Evolutionary conservation across 2,329 filamentous ascomycete species (phyloP), one percentile per base, ranked within the genome.

Genomic region (Escovopsis sp.): DNA sequence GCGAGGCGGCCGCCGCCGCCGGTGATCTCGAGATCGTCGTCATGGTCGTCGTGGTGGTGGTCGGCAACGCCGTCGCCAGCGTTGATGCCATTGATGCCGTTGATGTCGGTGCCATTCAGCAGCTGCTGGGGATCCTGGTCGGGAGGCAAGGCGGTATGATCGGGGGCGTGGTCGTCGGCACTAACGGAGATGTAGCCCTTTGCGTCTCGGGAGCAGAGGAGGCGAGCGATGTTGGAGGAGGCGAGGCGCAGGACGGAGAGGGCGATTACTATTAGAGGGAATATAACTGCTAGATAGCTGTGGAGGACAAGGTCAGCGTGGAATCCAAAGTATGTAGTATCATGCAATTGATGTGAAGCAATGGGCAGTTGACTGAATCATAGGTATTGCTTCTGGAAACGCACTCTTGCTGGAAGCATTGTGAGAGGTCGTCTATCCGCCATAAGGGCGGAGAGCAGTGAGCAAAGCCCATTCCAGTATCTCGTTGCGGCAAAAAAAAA

Each of bases 211-310:
- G 70, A 73, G 51, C 66, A 64, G 48, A 70, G 59, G 47, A 68
- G 66, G 44, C 71, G 72, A 46, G 68, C 66, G 49, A 77, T 59
- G 51, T 72, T 65, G 55, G 80, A 76, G 51, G 72, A 57, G 45
- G 72, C 51, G 44, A 94, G 72, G 51, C 78, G 69, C 41, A 83
- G 58, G 50, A 88, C 59, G 6, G 91, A 96, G 26, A 82, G 52
- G 48, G 64, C 72, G 60, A 87, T 75, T 45, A 82, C 69, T 47
- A 80, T 64, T 47, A 91, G 67, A 43, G 91, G 91, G 43, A 96
- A 70, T 38, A 94, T 68, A 47, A 85, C 77, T 61, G 85, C 80
- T 37, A 64, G 59, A 44, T 61, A 63, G 44, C 61, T 64, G 42
- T 39, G 12, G 38, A 33, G 12, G 12, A 39, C 38, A 30, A 30